phyloP scores from a whole-genome alignment of 1,284 basidiomycete species.

The Mycena citricolor region DNA sequence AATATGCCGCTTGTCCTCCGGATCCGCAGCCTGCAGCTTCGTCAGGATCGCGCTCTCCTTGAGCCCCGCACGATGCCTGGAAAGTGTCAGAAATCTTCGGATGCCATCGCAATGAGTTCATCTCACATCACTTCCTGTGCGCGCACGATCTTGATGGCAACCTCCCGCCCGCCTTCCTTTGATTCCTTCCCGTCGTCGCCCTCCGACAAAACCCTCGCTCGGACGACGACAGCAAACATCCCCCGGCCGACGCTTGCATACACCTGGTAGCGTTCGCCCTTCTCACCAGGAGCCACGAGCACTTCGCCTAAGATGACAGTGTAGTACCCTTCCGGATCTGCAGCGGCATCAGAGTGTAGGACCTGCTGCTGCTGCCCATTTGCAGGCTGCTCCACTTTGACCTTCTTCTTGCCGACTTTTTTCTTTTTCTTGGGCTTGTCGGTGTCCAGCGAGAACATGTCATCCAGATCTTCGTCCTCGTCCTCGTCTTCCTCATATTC shows the following conservation, averaged over 20 bases:
- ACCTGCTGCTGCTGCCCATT: constrained; percentile 6
- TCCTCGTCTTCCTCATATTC: constrained; percentile 61
- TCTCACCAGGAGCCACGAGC: constrained; percentile 52
- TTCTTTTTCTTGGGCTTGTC: constrained; percentile 59
- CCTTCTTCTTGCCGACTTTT: constrained; percentile 59
- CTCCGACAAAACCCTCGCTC: constrained; percentile 70
- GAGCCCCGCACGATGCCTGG: constrained; percentile 90
- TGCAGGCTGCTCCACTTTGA: constrained; percentile 27
- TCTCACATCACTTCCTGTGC: constrained; percentile 97
- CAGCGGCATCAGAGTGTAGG: constrained; percentile 53
- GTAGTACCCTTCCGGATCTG: constrained; percentile 96
- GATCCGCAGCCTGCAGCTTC: constrained; percentile 86
- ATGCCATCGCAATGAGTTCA: constrained; percentile 25
- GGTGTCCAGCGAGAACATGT: constrained; percentile 80
- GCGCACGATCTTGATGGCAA: constrained; percentile 97
- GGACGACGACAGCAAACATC: constrained; percentile 97
- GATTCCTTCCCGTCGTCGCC: constrained; percentile 41
- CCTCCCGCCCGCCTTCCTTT: constrained; percentile 77
- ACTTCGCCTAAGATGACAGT: constrained; percentile 93
- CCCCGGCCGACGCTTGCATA: constrained; percentile 94
- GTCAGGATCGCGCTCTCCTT: constrained; percentile 92
- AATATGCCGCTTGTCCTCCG: constrained; percentile 95
- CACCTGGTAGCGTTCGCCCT: constrained; percentile 87
- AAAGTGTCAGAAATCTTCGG: constrained; percentile 14
- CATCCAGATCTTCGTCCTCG: constrained; percentile 79